A percentile compares a stretch with the other conserved stretches of the same genome.
These are phyloP conservation scores for Microcos paniculata DNA, from an alignment of 345 rosid species.

Conservation along the genomic window DNA sequence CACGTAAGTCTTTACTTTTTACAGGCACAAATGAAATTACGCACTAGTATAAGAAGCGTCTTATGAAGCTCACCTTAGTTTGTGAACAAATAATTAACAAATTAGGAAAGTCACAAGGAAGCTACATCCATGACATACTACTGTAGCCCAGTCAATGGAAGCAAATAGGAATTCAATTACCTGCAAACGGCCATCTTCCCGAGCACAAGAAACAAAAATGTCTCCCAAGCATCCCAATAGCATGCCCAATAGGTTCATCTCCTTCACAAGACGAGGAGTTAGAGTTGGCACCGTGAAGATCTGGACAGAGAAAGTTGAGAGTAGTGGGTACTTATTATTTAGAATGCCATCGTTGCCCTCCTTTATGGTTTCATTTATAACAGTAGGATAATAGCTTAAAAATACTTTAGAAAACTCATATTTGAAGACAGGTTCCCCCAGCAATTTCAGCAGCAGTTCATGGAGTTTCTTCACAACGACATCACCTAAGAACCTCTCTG, in stretches of 20 bases:
- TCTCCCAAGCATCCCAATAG: conserved; percentile 74
- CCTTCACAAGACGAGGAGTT: conserved; percentile 87
- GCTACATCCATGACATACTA: background rate
- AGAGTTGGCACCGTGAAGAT: conserved; percentile 91
- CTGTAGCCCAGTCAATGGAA: background rate
- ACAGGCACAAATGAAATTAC: background rate
- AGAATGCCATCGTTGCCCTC: conserved; percentile 40
- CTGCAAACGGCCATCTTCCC: conserved; percentile 80
- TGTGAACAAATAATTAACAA: background rate
- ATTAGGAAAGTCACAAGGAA: background rate
- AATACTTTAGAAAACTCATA: conserved; percentile 84
- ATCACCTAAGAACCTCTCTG: conserved; percentile 64
- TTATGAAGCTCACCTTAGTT: background rate
- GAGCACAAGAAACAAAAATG: conserved; percentile 62
- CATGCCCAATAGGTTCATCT: conserved; percentile 62
- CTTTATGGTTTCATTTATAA: conserved; percentile 57
- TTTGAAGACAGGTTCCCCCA: conserved; percentile 87
- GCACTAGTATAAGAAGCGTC: background rate
- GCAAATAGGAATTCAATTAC: conserved; percentile 28
- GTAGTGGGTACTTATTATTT: conserved; percentile 53
- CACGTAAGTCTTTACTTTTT: background rate
- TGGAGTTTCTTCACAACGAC: conserved; percentile 55
- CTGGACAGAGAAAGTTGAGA: conserved; percentile 85
- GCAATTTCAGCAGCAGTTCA: conserved; percentile 77
- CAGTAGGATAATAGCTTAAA: conserved; percentile 71